Percentiles rank a stretch among this genome's conserved stretches.
Evolutionary conservation across 176 grass and related monocot genomes (phyloP).

Genomic region (Rhynchospora breviuscula): DNA sequence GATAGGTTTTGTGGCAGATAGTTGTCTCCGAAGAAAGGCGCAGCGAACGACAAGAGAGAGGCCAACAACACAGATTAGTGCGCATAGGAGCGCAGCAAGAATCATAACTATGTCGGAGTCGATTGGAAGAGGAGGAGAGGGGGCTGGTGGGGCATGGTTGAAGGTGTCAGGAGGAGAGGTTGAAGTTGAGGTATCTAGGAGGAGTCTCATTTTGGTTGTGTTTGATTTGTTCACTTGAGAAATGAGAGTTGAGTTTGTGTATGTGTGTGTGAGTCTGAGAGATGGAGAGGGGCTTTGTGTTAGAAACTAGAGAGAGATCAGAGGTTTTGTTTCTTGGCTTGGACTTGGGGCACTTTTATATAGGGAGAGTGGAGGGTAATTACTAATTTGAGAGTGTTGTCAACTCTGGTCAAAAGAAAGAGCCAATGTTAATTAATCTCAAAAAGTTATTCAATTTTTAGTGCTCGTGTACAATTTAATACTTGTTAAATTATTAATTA

Average conservation of each 20-base stretch:
- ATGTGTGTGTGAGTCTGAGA: not conserved
- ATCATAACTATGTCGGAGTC: slow-evolving; percentile 65
- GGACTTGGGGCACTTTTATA: not conserved
- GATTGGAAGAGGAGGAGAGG: slow-evolving; percentile 27
- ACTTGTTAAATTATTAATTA: not conserved
- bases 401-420: not conserved
- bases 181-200: slow-evolving; percentile 22
- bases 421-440: not conserved
- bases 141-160: not conserved
- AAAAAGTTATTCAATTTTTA: not conserved
- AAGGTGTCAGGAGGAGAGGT: not conserved
- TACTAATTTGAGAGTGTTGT: not conserved
- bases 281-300: not conserved
- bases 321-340: not conserved
- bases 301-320: not conserved
- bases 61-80: slow-evolving; percentile 52
- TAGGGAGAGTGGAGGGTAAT: not conserved
- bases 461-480: not conserved
- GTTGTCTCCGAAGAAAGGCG: slow-evolving; percentile 31
- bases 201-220: slow-evolving; percentile 30
- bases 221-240: not conserved
- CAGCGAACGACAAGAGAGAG: slow-evolving; percentile 59
- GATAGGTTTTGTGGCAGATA: not conserved
- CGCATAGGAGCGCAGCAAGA: slow-evolving; percentile 54
- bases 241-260: not conserved